Base-by-base conservation (phyloP, 768 basidiomycete genomes). In the Boletus huronensis region DNA sequence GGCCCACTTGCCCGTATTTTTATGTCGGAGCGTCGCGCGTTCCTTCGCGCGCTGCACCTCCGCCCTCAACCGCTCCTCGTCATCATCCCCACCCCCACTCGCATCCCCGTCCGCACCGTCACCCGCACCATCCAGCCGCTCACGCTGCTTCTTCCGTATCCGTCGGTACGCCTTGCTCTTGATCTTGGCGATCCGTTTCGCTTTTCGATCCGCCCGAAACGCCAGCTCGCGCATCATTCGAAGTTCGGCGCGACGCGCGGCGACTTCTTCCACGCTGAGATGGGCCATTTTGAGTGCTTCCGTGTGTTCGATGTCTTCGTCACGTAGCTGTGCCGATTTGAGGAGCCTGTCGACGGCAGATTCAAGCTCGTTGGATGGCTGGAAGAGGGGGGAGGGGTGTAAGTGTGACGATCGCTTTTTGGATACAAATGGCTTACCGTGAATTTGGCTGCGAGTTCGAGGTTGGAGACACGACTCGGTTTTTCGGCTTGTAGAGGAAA, bases 91-190 rank as follows among this genome's bases (percentile, higher is more conserved):
- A 8, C 78, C 51, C 32, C 0, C 51, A 5, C 28, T 47, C 5
- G 0, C 53, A 9, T 34, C 48, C 6, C 16, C 57, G 0, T 47
- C 56, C 0, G 14, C 79, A 2, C 67, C 78, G 46, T 76, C 83
- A 57, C 75, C 72, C 41, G 71, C 69, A 63, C 68, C 67, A 70
- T 75, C 74, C 16, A 86, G 72, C 57, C 82, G 83, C 54, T 85
- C 88, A 43, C 80, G 80, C 64, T 88, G 82, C 66, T 89, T 93
- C 68, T 90, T 81, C 64, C 85, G 85, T 44, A 98, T 77, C 59
- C 88, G 87, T 28, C 94, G 79, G 68, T 93, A 98, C 2, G 91
- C 84, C 73, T 93, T 96, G 69, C 88, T 92, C 77, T 98, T 98
- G 73, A 99, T 99, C 75, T 95, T 98, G 21, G 87, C 83, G 17